These are phyloP conservation scores for Stemphylium beticola DNA, from an alignment of 2,329 filamentous ascomycete species.

Conservation along the genomic window DNA sequence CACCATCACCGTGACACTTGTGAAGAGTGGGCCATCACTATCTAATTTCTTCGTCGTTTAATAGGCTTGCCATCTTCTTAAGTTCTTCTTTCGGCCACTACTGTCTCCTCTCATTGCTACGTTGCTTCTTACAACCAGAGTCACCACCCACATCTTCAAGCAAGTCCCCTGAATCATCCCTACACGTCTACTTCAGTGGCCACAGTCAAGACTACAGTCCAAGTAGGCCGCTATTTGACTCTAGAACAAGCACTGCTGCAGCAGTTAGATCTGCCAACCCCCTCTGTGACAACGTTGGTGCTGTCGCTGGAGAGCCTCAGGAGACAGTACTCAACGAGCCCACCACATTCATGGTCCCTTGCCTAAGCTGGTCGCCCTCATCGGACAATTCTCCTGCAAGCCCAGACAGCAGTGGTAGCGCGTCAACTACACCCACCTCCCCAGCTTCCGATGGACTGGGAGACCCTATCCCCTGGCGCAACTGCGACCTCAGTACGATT, in stretches of 20 bases:
- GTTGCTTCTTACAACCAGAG: not conserved
- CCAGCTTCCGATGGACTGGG: not conserved
- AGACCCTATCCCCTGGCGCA: slow-evolving; percentile 21
- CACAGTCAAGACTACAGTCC: not conserved
- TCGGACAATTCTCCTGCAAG: slow-evolving; percentile 1
- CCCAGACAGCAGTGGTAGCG: not conserved
- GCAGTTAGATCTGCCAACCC: slow-evolving; percentile 11
- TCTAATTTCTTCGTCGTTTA: not conserved
- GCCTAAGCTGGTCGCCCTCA: slow-evolving; percentile 7
- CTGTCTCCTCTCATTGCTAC: not conserved
- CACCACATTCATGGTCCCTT: slow-evolving; percentile 12
- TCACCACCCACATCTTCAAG: not conserved
- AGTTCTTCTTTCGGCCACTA: not conserved
- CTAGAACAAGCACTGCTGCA: not conserved
- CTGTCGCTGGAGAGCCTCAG: not conserved
- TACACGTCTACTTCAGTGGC: not conserved
- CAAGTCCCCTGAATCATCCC: not conserved
- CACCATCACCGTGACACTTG: slow-evolving; percentile 6
- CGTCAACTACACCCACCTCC: slow-evolving; percentile 4
- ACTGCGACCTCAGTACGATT: slow-evolving; percentile 21
- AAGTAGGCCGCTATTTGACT: no score
- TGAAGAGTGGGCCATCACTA: slow-evolving; percentile 7
- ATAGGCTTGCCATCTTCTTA: not conserved
- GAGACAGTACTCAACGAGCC: not conserved
- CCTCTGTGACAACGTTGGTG: slow-evolving; percentile 10